These are phyloP conservation scores for Fusarium subtropicale DNA, from an alignment of 2,329 filamentous ascomycete species.

Conservation along the genomic window DNA sequence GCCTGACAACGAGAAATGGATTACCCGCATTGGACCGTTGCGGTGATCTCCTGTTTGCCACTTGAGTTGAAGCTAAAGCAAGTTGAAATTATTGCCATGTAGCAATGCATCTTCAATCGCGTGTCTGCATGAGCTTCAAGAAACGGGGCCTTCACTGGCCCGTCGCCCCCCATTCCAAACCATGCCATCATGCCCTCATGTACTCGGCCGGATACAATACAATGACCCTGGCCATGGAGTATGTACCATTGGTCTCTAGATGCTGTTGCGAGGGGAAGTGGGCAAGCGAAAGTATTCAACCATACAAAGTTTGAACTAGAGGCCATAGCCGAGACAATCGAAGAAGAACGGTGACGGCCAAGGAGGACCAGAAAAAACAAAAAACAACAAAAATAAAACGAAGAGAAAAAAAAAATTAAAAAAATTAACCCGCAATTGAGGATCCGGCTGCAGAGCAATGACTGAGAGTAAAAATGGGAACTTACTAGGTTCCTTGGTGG, in stretches of 20 bases:
- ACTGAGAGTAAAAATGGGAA: slow-evolving; percentile 34
- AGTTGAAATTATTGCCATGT: slow-evolving; percentile 45
- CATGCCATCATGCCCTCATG: slow-evolving; percentile 32
- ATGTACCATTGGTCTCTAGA: slow-evolving; percentile 16
- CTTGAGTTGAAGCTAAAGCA: slow-evolving; percentile 44
- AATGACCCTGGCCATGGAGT: slow-evolving; percentile 23
- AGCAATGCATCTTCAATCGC: slow-evolving; percentile 43
- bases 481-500: slow-evolving; percentile 44
- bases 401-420: slow-evolving; percentile 2
- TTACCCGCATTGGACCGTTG: slow-evolving; percentile 41
- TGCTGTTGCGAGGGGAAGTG: slow-evolving; percentile 11
- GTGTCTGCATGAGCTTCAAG: slow-evolving; percentile 46
- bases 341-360: slow-evolving; percentile 7
- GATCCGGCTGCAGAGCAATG: slow-evolving; percentile 22
- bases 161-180: slow-evolving; percentile 38
- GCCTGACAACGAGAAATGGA: slow-evolving; percentile 39
- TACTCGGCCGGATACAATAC: slow-evolving; percentile 34
- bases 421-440: slow-evolving; percentile 28
- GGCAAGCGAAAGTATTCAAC: slow-evolving; percentile 4
- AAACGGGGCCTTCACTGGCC: slow-evolving; percentile 35
- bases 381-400: slow-evolving; percentile 4
- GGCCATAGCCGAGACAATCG: background rate
- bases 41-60: slow-evolving; percentile 48
- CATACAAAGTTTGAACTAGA: slow-evolving; percentile 26
- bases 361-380: background rate